phyloP scores from a whole-genome alignment of 331 rosid species.

The Dryas integrifolia region DNA sequence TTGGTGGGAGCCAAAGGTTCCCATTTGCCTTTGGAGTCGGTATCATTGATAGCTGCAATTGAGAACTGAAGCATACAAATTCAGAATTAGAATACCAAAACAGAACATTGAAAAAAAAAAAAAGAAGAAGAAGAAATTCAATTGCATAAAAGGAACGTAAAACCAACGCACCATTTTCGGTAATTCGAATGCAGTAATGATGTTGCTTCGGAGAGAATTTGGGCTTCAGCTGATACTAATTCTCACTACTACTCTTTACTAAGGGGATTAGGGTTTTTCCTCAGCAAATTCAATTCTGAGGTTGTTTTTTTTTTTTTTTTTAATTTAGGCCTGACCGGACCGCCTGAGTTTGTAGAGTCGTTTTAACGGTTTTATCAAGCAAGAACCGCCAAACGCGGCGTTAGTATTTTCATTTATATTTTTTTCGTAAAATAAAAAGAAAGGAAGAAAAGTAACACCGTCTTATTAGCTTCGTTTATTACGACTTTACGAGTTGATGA shows the following conservation, averaged over 20 bases:
- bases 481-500: not conserved
- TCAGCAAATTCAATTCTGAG: too few species aligned
- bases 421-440: too few species aligned
- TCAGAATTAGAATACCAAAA: not conserved
- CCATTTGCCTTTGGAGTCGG: constrained; percentile 74
- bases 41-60: constrained; percentile 91
- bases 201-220: not conserved
- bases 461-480: not conserved
- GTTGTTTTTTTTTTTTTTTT: too few species aligned
- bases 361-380: not conserved
- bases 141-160: constrained; percentile 4
- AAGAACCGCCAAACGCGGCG: not conserved
- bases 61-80: constrained; percentile 59
- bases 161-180: constrained; percentile 49
- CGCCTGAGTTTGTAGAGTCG: not conserved
- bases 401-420: not conserved
- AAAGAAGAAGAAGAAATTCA: not conserved
- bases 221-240: constrained; percentile 1
- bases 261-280: constrained; percentile 9
- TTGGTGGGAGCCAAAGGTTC: constrained; percentile 95
- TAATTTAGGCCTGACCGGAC: too few species aligned
- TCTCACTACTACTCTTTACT: not conserved
- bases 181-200: constrained; percentile 20
- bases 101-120: not conserved
- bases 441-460: not conserved